Evolutionary conservation across 2,329 filamentous ascomycete species (phyloP), one percentile per base, ranked within the genome.

Genomic region (Diaporthe batatas): DNA sequence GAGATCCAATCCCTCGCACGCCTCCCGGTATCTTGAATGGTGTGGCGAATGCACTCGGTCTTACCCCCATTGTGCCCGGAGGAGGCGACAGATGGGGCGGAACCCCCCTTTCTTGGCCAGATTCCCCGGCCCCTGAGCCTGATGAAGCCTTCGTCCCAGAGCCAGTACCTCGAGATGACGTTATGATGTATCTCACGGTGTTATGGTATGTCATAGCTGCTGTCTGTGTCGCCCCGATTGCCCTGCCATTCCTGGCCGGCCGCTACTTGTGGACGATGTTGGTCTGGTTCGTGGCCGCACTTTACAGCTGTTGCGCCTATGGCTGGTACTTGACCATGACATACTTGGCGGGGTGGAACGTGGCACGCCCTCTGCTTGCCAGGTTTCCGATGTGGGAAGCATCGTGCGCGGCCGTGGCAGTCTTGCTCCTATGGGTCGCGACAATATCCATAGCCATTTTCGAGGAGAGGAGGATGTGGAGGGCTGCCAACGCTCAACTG

Each of bases 401-500:
- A 7, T 23, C 32, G 3, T 39, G 47, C 23, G 18, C 75, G 55
- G 49, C 53, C 59, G 2, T 75, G 18, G 42, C 71, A 10, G 25
- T 76, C 21, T 21, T 71, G 11, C 3, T 72, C 2, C 21, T 71
- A 4, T 76, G 39, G 42, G 44, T 72, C 25, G 42, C 42, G 23
- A 53, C 77, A 12, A 36, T 74, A 29, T 53, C 75, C n/a, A 34
- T 77, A 21, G 76, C 78, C 14, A 57, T 78, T 34, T 29, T 55
- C 39, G 72, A 72, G 39, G 78, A 79, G 75, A 72, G 78, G n/a
- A 65, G 53, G 16, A 57, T 77, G n/a, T 79, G 78, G 78, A 16
- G 73, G 12, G 71, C 44, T 29, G 71, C 68, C 10, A 79, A 78
- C 57, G 70, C 75, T 23, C 77, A 75, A 68, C 49, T 53, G 23